Evolutionary conservation across 495 filamentous ascomycete genomes (phyloP), one percentile per base, ranked within the genome.

Genomic region (Chaetomium fimeti): DNA sequence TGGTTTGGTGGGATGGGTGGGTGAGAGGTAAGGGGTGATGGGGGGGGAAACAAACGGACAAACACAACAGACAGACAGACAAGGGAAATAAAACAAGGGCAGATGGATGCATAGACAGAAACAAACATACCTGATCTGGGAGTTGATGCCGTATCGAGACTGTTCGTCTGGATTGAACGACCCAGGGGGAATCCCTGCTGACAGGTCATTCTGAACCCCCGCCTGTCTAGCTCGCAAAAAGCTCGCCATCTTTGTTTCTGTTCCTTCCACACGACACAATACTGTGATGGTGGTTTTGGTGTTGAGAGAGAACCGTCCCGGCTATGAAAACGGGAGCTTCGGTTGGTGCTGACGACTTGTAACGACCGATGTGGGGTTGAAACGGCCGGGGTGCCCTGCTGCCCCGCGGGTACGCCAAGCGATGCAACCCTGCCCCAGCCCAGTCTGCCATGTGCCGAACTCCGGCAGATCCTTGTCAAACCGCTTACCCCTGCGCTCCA

Each of bases 201-300:
- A 96, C 42, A 98, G 83, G 77, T 98, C 94, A 74, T 85, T 90
- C 72, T 91, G 89, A 59, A 98, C 87, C 61, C 94, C 94, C 60
- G 91, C 86, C 81, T 98, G 94, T 82, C 94, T 96, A 43, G 91
- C 89, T 66, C 94, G 83, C 67, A 98, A 76, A 74, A 97, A 93
- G 67, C 89, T 86, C 47, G 91, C 87, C 92, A 94, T 95, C 25
- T 75, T 71, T 48, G 20, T 4, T 12, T 13, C 7, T 32, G 5
- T 18, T 40, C 27, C 56, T 27, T 18, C 45, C 28, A 29, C 27
- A 8, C 25, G 5, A 22, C n/a, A 6, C 12, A 32, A 11, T 13
- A 56, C 3, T 18, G 61, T 47, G 32, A 36, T 36, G 38, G 25
- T 60, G 42, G 32, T 42, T 61, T 57, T 57, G 36, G 47, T 36